Conservation (phyloP, 2,329 filamentous ascomycete genomes). For the Tolypocladium paradoxum region DNA sequence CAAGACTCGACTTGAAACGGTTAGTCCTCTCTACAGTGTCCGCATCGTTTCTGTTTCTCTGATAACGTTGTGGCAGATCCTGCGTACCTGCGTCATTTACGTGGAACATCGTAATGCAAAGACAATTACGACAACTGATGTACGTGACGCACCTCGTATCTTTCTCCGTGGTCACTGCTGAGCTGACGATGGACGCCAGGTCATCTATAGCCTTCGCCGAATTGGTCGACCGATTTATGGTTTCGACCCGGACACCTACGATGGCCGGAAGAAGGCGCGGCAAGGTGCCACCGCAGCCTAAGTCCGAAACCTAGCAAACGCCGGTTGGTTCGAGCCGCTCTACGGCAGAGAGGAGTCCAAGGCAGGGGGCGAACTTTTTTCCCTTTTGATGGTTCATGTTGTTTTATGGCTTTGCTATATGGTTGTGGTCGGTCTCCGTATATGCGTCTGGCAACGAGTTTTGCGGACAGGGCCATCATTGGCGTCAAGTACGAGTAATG, state of each 20-base stretch:
- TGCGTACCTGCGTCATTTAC: constrained; percentile 37
- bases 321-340: not conserved
- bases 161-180: no score
- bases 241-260: constrained; percentile 35
- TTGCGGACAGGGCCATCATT: not conserved
- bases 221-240: constrained; percentile 47
- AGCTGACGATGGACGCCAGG: constrained; percentile 26
- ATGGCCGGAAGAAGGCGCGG: constrained; percentile 4
- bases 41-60: not conserved
- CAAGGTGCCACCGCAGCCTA: not conserved
- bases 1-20: constrained; percentile 34
- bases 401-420: not conserved
- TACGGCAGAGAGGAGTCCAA: not conserved
- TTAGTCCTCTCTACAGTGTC: constrained; percentile 17
- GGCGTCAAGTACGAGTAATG: not conserved
- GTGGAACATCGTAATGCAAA: constrained; percentile 45
- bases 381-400: not conserved
- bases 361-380: not conserved
- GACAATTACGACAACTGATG: constrained; percentile 53
- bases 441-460: not conserved
- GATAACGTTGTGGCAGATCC: constrained; percentile 31
- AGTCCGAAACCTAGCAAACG: not conserved
- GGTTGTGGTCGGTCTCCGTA: constrained; percentile 3
- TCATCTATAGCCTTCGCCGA: constrained; percentile 37
- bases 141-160: constrained; percentile 22